Conservation (phyloP, 202 grass and related monocot species). For the Carex sylvatica region DNA sequence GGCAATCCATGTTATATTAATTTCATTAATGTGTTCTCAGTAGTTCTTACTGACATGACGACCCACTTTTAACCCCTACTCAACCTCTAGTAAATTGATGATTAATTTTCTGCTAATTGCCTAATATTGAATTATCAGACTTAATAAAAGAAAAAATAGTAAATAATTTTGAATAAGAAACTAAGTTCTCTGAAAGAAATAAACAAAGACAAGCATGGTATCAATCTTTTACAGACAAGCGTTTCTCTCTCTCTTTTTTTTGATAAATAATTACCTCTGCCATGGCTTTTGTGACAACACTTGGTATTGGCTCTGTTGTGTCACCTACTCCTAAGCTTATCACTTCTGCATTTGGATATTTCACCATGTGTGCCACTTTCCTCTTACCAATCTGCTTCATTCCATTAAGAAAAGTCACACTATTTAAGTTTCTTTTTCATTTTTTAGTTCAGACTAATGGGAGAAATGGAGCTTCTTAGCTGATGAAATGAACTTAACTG, state of each 20-base stretch:
- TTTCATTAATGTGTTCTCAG: background rate
- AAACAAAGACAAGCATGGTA: background rate
- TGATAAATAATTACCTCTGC: conserved; percentile 53
- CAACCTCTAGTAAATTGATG: background rate
- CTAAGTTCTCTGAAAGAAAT: background rate
- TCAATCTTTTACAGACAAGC: background rate
- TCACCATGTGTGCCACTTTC: conserved; percentile 56
- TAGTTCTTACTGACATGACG: background rate
- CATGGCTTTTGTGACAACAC: conserved; percentile 73
- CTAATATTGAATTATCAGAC: background rate
- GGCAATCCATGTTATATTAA: background rate
- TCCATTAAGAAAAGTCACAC: background rate
- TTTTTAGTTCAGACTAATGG: conserved; percentile 2
- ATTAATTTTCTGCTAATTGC: conserved; percentile 11
- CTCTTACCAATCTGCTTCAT: conserved; percentile 64
- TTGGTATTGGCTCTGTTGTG: conserved; percentile 87
- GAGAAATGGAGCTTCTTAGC: background rate
- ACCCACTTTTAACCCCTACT: background rate
- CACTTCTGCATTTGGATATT: conserved; percentile 78
- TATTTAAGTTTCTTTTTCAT: background rate
- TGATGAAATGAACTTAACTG: background rate
- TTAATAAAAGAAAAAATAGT: background rate
- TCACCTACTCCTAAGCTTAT: conserved; percentile 94
- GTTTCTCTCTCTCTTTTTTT: background rate
- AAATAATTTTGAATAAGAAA: background rate